Base-by-base conservation (phyloP, 345 rosid species). In the Eucalyptus erythrocorys region DNA sequence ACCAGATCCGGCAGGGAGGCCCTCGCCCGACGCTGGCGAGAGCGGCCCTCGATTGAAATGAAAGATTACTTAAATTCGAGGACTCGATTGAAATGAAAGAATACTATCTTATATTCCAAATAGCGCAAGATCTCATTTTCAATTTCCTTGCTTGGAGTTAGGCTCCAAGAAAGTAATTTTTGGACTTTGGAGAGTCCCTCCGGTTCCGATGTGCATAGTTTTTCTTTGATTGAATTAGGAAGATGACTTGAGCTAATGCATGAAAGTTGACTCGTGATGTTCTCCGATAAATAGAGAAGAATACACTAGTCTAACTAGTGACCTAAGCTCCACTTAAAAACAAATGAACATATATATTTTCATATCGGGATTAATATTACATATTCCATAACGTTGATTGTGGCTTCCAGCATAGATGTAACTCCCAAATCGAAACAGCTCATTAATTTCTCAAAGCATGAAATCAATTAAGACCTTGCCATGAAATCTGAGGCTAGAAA, bases 21-120 rank as follows among this genome's bases (percentile, higher is more conserved):
- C n/a, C n/a, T n/a, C n/a, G n/a, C n/a, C n/a, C n/a, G n/a, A n/a
- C n/a, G n/a, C n/a, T n/a, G n/a, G n/a, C n/a, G n/a, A n/a, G n/a
- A n/a, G n/a, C n/a, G n/a, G n/a, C n/a, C n/a, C n/a, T n/a, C n/a
- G n/a, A n/a, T n/a, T n/a, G n/a, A n/a, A n/a, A n/a, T n/a, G n/a
- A n/a, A 51, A 19, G 57, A 51, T 51, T 0, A 19, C 55, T 19
- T 26, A 57, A 57, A 57, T 0, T 26, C 13, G 0, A 57, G 64
- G 0, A 27, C 14, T 57, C 26, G 14, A 57, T 57, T 10, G 64
- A 24, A 57, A 57, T 57, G 64, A 57, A 26, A 57, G n/a, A 57
- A 27, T 0, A 59, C 15, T 0, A 59, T 59, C 16, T 30, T 13
- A 27, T 59, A 12, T 27, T 59, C 16, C 34, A 59, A 59, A 12